Evolutionary conservation across 192 early-diverging fungal genomes (phyloP).

Genomic region (Coemansia sp.): DNA sequence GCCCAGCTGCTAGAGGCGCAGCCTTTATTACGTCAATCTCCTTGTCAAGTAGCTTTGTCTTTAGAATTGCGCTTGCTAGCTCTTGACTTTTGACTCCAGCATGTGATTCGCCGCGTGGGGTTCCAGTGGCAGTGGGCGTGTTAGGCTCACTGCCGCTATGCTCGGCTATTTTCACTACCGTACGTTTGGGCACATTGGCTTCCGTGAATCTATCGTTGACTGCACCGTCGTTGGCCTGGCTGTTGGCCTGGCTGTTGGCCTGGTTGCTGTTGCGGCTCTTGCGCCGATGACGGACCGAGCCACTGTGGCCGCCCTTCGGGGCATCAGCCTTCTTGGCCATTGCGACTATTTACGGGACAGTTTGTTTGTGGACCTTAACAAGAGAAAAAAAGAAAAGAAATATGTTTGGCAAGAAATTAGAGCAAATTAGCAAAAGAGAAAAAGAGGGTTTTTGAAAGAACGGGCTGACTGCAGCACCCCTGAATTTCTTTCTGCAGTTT

Average conservation of each 20-base stretch:
- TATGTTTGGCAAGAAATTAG: neutral
- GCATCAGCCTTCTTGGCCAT: neutral
- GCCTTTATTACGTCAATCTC: neutral
- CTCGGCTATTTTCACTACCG: neutral
- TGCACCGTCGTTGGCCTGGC: neutral
- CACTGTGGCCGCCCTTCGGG: neutral
- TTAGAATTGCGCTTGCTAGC: neutral
- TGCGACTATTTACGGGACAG: neutral
- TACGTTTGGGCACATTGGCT: neutral
- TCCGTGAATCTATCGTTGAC: neutral
- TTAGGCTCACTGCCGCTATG: conserved; percentile 3
- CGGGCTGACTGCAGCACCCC: neutral
- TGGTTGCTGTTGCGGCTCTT: neutral
- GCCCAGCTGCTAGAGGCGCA: neutral
- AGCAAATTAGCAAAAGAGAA: neutral
- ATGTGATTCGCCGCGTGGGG: conserved; percentile 14
- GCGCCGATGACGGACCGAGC: neutral
- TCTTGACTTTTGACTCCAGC: neutral
- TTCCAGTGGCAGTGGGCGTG: conserved; percentile 25
- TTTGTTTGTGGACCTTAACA: neutral
- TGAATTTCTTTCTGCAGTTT: neutral
- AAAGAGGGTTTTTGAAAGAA: neutral
- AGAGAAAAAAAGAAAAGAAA: neutral
- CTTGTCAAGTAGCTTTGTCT: neutral
- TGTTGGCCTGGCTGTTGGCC: conserved; percentile 2